Evolutionary conservation across 371 early-diverging fungal species (phyloP).

Genomic region (Mucor lusitanicus): DNA sequence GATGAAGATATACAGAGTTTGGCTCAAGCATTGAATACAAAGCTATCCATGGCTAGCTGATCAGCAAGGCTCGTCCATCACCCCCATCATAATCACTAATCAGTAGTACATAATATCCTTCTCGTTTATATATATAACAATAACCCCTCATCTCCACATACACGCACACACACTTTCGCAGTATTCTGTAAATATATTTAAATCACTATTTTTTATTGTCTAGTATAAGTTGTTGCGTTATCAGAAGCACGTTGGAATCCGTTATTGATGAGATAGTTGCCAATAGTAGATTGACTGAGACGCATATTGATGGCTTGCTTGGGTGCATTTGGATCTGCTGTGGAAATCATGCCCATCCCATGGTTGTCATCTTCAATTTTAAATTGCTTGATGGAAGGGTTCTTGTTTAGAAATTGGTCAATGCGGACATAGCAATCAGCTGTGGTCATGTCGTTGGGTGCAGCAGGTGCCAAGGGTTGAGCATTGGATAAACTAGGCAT

Average conservation of each 20-base stretch:
- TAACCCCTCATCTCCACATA: not conserved
- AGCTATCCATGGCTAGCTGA: slow-evolving; percentile 35
- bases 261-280: slow-evolving; percentile 22
- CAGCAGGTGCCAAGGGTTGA: slow-evolving; percentile 20
- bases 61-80: not conserved
- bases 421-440: slow-evolving; percentile 20
- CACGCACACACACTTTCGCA: not conserved
- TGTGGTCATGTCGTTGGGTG: slow-evolving; percentile 22
- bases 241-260: slow-evolving; percentile 8
- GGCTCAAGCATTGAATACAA: slow-evolving; percentile 41
- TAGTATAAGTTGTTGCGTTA: slow-evolving; percentile 4
- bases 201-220: not conserved
- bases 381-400: slow-evolving; percentile 9
- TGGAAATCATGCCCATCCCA: slow-evolving; percentile 31
- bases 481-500: slow-evolving; percentile 22
- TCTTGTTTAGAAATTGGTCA: slow-evolving; percentile 17
- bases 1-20: slow-evolving; percentile 46
- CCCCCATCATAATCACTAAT: not conserved
- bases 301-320: slow-evolving; percentile 20
- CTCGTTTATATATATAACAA: not conserved
- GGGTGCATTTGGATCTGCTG: slow-evolving; percentile 1
- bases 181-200: not conserved
- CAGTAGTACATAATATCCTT: not conserved
- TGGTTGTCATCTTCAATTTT: slow-evolving; percentile 32
- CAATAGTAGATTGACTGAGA: slow-evolving; percentile 12